Base-by-base conservation (phyloP, 495 filamentous ascomycete species). In the Neurospora sp. region DNA sequence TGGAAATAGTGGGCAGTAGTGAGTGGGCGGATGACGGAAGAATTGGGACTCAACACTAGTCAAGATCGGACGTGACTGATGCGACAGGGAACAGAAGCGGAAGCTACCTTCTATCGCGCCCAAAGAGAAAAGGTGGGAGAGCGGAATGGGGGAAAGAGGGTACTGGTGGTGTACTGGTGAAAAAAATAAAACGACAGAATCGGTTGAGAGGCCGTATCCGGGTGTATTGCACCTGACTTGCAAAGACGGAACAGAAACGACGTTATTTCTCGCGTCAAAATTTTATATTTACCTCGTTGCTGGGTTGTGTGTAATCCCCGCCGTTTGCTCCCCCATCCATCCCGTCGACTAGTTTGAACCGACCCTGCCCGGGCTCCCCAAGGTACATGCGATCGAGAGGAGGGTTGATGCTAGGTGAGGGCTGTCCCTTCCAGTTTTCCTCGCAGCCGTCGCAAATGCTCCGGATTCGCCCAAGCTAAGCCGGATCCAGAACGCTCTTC, bases 371-470 rank as follows among this genome's bases (percentile, higher is more conserved):
- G 15, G 54, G 54, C 54, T 62, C 54, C 15, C 15, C 28, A 62
- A 62, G 28, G 54, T 66, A 66, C 54, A 28, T 28, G 24, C 24
- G 13, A 66, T 66, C 54, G 54, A 66, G 15, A 34, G 13, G 48
- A 59, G 48, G 48, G 54, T 34, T 66, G 54, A 66, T 34, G 54
- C 54, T 15, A 66, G 48, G 24, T 59, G 48, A 28, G 21, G 24
- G n/a, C 48, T 59, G 24, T 15, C 48, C 45, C 21, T 24, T 59
- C 48, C 48, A 59, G 21, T 28, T 48, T 48, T 15, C 40, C 28
- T 45, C 48, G 40, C 39, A 37, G 54, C 74, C 76, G 73, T 73
- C 72, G 59, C 70, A 77, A 77, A 77, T 73, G 76, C 76, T 77
- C 76, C 76, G 76, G 76, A 24, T 36, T 36, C n/a, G 17, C 59